Base-by-base conservation (phyloP, 208 protist genomes). In the Trypanosoma congolense region DNA sequence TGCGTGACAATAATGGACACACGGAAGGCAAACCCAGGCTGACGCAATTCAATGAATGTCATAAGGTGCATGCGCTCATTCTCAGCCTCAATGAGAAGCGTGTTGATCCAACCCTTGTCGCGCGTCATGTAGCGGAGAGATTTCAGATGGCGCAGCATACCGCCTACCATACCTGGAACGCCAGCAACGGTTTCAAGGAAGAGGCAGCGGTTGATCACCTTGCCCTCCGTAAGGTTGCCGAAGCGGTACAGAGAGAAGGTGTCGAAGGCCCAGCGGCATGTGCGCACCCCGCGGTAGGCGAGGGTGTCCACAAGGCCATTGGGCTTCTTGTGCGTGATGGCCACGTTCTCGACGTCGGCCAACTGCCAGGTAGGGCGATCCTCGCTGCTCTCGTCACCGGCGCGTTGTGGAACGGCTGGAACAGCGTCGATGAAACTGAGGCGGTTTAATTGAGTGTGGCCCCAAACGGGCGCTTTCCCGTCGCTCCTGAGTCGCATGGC, bases 51-150 rank as follows among this genome's bases (percentile, higher is more conserved):
- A 63, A 94, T 75, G 44, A 67, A 94, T 10, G 76, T 87, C 41
- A 96, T 64, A 9, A 97, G 61, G 58, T 97, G 93, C 93, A 97
- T 97, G 50, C 93, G 74, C 66, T 97, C 93, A 64, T 97, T 97
- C 71, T 97, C 93, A 10, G 93, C 93, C 58, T 97, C 92, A 44
- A 93, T 77, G 0, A 96, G 69, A 4, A 97, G 75, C 0, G 83
- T 89, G 57, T 92, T 68, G 64, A 97, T 97, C 90, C 88, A 96
- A 8, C 88, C 91, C 60, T 92, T 57, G 62, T 97, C 93, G 52
- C 75, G 67, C 29, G 72, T 12, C 70, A 76, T 67, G 44, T 49
- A 50, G 19, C 90, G 70, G n/a, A 96, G 69, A 9, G 75, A 89
- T 5, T 45, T 58, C 1, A 96, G 56, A 55, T 96, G 90, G 22